Base-by-base conservation (phyloP, 371 early-diverging fungal species). In the Amoeboaphelidium occidentale region DNA sequence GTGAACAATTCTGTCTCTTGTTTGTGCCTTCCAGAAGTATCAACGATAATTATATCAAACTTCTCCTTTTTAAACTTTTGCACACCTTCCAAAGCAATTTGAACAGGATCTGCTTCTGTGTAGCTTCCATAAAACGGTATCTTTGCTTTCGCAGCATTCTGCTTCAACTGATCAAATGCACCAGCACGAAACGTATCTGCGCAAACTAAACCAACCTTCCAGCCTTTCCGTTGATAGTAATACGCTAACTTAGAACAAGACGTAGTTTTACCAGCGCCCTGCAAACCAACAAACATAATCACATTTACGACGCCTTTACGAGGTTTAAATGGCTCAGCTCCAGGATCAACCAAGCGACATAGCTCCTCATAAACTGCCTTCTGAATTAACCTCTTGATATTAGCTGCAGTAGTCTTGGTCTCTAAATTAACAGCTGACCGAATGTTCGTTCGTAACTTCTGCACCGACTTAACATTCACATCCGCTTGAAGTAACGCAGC, bases 181-280 rank as follows among this genome's bases (percentile, higher is more conserved):
- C 99, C 99, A 47, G 99, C 99, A 65, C 99, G 84, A 66, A 97
- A 99, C 3, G 99, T 99, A 66, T 99, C 99, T 2, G 98, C 89
- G 65, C 98, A 97, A 1, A 99, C 96, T 45, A 99, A 65, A 13
- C 89, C 89, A 0, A 81, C 82, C 60, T 94, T 97, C 77, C 84
- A 94, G 0, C 97, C 97, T 66, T 94, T 92, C 51, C 90, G 77
- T 62, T 87, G 86, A 60, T 98, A 98, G 58, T 85, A 80, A 23
- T 81, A 72, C 0, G 97, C 99, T 51, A 97, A 74, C 69, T 99
- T 99, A 42, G 97, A 97, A 70, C 97, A 90, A 2, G 91, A 81
- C 0, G 99, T 99, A 2, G 99, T 99, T 63, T 99, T 99, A 51
- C 99, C 99, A 53, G 81, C 74, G 58, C 99, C 99, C 63, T 99